Percentiles rank a stretch among this genome's conserved stretches.
Conservation (phyloP, 371 early-diverging fungal genomes). For the Mortierella sp. region DNA sequence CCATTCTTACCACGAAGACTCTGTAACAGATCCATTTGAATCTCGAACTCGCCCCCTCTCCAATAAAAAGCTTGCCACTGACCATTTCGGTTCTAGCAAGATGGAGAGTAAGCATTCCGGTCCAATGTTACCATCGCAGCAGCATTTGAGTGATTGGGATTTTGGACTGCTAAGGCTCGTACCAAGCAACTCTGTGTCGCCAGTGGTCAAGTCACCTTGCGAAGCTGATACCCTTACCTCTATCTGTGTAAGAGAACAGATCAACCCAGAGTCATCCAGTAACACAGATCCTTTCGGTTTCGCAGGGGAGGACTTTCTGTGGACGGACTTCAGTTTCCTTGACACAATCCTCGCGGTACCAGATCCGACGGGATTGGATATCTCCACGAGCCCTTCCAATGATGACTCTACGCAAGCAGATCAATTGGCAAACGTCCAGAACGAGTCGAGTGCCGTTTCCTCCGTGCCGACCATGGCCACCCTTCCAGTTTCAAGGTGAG, state of each 20-base stretch:
- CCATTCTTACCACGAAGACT: not conserved
- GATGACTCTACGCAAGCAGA: not conserved
- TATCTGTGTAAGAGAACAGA: not conserved
- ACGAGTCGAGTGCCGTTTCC: not conserved
- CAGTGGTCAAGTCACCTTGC: not conserved
- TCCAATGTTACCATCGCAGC: not conserved
- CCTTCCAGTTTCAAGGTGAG: not conserved
- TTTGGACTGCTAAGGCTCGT: not conserved
- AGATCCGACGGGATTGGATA: not conserved
- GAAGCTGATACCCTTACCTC: not conserved
- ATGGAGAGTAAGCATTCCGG: not conserved
- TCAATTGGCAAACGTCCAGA: not conserved
- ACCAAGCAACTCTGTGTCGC: not conserved
- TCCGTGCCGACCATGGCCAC: not conserved
- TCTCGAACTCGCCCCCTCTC: not conserved
- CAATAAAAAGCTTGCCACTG: not conserved
- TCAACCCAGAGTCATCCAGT: not conserved
- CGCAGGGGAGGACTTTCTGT: conserved; percentile 3
- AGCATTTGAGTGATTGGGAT: not conserved
- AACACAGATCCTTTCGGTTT: not conserved
- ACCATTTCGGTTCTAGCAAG: not conserved
- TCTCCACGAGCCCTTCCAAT: not conserved
- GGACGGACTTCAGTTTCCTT: conserved; percentile 18
- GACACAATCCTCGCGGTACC: not conserved
- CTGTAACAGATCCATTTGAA: not conserved